Evolutionary conservation across 1,139 yeast genomes (phyloP).

Genomic region (Hyphopichia pseudoburtonii): DNA sequence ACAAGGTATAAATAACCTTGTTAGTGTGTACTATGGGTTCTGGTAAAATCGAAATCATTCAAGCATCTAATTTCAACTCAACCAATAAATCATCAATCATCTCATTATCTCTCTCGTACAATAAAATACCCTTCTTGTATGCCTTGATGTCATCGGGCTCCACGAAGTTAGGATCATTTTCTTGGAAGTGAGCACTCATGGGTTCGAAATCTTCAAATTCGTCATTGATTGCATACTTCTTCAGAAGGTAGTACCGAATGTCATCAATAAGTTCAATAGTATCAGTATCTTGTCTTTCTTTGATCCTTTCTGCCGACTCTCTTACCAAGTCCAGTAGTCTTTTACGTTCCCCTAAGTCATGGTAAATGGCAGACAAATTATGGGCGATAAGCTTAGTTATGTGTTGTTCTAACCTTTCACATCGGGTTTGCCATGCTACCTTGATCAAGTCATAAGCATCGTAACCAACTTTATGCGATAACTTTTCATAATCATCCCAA

Average conservation of each 20-base stretch:
- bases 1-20: no score
- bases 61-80: slow-evolving; percentile 47
- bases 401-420: slow-evolving; percentile 64
- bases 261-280: slow-evolving; percentile 80
- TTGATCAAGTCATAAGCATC: slow-evolving; percentile 57
- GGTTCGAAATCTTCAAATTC: slow-evolving; percentile 32
- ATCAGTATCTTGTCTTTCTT: slow-evolving; percentile 67
- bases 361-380: slow-evolving; percentile 39
- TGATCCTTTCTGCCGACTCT: slow-evolving; percentile 59
- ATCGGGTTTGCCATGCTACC: slow-evolving; percentile 66
- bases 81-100: slow-evolving; percentile 45
- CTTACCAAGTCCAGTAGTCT: slow-evolving; percentile 21
- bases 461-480: slow-evolving; percentile 24
- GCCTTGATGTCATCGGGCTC: slow-evolving; percentile 28
- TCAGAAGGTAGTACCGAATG: slow-evolving; percentile 61
- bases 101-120: slow-evolving; percentile 35
- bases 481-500: slow-evolving; percentile 18
- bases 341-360: slow-evolving; percentile 24
- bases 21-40: no score
- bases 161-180: slow-evolving; percentile 10
- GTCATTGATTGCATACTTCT: slow-evolving; percentile 42
- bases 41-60: no score
- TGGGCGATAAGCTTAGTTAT: slow-evolving; percentile 60
- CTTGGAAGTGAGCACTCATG: slow-evolving; percentile 14
- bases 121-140: slow-evolving; percentile 21